Evolutionary conservation across 192 early-diverging fungal genomes (phyloP), one percentile per base, ranked within the genome.

Genomic region (Spinellus fusiger): DNA sequence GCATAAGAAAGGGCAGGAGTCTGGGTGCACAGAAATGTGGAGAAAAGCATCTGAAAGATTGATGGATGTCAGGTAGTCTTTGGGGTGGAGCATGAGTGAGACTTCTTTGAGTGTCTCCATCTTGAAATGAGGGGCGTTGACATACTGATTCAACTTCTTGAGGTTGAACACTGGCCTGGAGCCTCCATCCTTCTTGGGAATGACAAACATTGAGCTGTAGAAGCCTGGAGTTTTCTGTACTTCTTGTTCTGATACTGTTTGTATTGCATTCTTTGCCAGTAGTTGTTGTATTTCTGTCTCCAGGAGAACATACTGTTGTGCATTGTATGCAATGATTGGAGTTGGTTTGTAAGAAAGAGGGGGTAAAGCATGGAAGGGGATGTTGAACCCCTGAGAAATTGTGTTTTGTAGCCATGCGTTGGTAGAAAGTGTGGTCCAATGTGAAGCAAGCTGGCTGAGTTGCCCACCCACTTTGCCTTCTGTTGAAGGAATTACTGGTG

Each of bases 281-380:
- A n/a, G n/a, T n/a, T n/a, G n/a, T n/a, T n/a, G n/a, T n/a, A n/a
- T n/a, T n/a, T n/a, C n/a, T n/a, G n/a, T n/a, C n/a, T n/a, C n/a
- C n/a, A n/a, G n/a, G n/a, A n/a, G n/a, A n/a, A n/a, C 35, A 37
- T 37, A 13, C 35, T 37, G 35, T 26, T 56, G 35, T 23, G 25
- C 4, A 22, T 56, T 56, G 55, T 56, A 56, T 9, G 55, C 35
- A 15, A 56, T 56, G 10, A 26, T 56, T 44, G 55, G 55, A n/a
- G n/a, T n/a, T n/a, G n/a, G n/a, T n/a, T n/a, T n/a, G n/a, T n/a
- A n/a, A n/a, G n/a, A n/a, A n/a, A n/a, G n/a, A n/a, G n/a, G n/a
- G n/a, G n/a, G n/a, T n/a, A n/a, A n/a, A n/a, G n/a, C n/a, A n/a
- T n/a, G n/a, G n/a, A n/a, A n/a, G n/a, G n/a, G n/a, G n/a, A n/a